Conservation (phyloP, 1,284 basidiomycete genomes). For the Rhizoctonia solani region DNA sequence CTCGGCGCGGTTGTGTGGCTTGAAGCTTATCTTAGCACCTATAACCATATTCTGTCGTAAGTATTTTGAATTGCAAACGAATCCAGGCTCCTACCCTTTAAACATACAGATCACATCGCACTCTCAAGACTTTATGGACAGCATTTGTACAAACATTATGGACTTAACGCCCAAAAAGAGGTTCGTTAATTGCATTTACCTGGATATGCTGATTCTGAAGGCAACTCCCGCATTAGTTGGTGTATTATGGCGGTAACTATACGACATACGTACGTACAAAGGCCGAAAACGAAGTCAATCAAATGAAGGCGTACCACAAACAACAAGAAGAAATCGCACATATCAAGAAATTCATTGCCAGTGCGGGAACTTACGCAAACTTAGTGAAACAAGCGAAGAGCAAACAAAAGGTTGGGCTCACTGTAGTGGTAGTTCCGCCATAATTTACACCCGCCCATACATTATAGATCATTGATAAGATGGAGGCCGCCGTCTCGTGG, state of each 20-base stretch:
- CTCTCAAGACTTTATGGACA: constrained; percentile 99
- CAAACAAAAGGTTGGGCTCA: constrained; percentile 77
- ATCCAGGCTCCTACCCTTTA: constrained; percentile 10
- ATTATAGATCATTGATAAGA: constrained; percentile 93
- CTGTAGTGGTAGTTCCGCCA: neutral
- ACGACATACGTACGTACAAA: constrained; percentile 95
- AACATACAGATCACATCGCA: constrained; percentile 74
- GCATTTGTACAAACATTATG: constrained; percentile 94
- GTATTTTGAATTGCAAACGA: constrained; percentile 33
- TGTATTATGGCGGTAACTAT: constrained; percentile 97
- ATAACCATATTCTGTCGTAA: constrained; percentile 90
- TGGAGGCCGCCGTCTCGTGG: constrained; percentile 98
- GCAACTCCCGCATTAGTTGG: constrained; percentile 47
- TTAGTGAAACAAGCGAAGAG: constrained; percentile 98
- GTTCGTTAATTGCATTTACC: constrained; percentile 35
- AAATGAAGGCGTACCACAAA: constrained; percentile 98
- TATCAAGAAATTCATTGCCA: constrained; percentile 99
- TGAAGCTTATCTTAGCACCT: constrained; percentile 95
- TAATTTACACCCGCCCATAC: neutral
- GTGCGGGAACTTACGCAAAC: constrained; percentile 98
- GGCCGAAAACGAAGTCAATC: constrained; percentile 97
- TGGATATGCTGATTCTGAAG: constrained; percentile 18
- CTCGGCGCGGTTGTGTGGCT: constrained; percentile 98
- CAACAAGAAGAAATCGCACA: constrained; percentile 98
- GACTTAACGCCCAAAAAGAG: constrained; percentile 88